Conservation (phyloP, 1,284 basidiomycete species). For the Pisolithus thermaeus region DNA sequence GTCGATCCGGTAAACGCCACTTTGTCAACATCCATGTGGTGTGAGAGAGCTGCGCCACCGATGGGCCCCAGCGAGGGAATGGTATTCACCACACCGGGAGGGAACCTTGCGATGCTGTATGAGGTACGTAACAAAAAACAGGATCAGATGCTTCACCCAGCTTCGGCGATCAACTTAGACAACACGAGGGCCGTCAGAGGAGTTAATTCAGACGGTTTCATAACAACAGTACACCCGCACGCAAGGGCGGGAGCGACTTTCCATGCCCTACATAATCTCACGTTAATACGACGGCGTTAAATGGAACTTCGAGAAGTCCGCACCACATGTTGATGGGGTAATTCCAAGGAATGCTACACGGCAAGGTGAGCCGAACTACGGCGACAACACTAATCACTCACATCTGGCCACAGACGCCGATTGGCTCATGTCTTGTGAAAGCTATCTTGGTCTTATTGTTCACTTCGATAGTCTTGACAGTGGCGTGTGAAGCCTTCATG, state of each 20-base stretch:
- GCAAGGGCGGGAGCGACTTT: conserved; percentile 89
- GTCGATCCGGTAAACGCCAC: conserved; percentile 82
- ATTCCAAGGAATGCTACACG: conserved; percentile 79
- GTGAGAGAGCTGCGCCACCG: conserved; percentile 79
- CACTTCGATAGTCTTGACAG: conserved; percentile 66
- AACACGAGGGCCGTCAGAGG: conserved; percentile 85
- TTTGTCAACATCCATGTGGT: conserved; percentile 80
- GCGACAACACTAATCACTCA: conserved; percentile 31
- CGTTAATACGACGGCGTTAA: conserved; percentile 5
- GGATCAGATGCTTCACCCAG: conserved; percentile 47
- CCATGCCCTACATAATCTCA: conserved; percentile 61
- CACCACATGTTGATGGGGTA: conserved; percentile 91
- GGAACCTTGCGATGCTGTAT: conserved; percentile 54
- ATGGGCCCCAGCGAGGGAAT: conserved; percentile 77
- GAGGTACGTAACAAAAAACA: conserved; percentile 11
- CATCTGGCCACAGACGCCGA: conserved; percentile 92
- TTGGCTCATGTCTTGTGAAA: conserved; percentile 88
- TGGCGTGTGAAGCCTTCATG: conserved; percentile 1
- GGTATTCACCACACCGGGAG: conserved; percentile 90
- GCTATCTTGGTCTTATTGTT: conserved; percentile 77
- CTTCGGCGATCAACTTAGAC: conserved; percentile 73
- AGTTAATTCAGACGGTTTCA: conserved; percentile 91
- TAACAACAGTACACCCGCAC: conserved; percentile 81
- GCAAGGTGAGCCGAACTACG: conserved; percentile 5
- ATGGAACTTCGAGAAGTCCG: conserved; percentile 3